Evolutionary conservation across 1,139 yeast genomes (phyloP).

Genomic region (Yamadazyma dendronema): DNA sequence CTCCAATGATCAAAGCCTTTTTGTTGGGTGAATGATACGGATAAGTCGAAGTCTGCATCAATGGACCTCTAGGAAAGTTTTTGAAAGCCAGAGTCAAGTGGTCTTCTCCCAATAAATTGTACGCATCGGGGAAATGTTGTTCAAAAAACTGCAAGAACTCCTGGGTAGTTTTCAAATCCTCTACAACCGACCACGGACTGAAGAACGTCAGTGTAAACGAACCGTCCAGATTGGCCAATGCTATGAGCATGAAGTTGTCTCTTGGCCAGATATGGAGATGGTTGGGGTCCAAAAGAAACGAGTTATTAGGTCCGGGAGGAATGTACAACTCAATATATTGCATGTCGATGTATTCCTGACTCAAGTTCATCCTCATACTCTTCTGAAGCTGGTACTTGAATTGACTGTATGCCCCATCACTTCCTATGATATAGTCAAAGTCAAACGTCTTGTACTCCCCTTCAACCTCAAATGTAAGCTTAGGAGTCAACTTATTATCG

Average conservation of each 20-base stretch:
- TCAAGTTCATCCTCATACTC: constrained; percentile 62
- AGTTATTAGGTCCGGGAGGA: constrained; percentile 43
- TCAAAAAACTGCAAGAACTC: constrained; percentile 56
- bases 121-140: constrained; percentile 72
- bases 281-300: constrained; percentile 62
- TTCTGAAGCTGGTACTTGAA: constrained; percentile 71
- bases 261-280: constrained; percentile 96
- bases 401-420: constrained; percentile 84
- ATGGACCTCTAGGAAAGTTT: constrained; percentile 69
- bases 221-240: constrained; percentile 80
- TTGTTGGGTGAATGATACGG: constrained; percentile 69
- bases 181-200: constrained; percentile 73
- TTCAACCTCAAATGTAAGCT: constrained; percentile 21
- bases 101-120: constrained; percentile 60
- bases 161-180: constrained; percentile 43
- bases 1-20: constrained; percentile 73
- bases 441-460: constrained; percentile 16
- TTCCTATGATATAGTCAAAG: constrained; percentile 69
- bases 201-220: constrained; percentile 89
- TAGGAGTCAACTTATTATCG: constrained; percentile 26
- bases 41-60: constrained; percentile 63
- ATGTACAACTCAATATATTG: constrained; percentile 79
- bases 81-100: constrained; percentile 51
- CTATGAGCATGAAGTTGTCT: constrained; percentile 81
- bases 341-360: constrained; percentile 80